These are phyloP conservation scores for Xylaria intraflava DNA, from an alignment of 495 filamentous ascomycete species.

Conservation along the genomic window DNA sequence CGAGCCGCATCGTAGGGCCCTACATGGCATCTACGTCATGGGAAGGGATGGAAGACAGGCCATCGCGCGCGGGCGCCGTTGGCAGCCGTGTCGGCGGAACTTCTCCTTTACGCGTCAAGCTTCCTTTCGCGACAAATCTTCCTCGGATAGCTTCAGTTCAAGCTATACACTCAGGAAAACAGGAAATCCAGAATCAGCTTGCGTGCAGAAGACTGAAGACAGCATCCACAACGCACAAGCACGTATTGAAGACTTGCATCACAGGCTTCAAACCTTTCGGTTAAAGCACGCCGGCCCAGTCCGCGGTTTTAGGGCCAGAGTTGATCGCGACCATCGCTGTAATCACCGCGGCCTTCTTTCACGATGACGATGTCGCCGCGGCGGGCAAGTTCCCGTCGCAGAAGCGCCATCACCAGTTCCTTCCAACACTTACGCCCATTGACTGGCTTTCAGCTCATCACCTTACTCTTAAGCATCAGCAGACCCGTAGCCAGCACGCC, in stretches of 20 bases:
- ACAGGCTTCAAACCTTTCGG: neutral
- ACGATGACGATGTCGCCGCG: neutral
- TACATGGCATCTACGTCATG: neutral
- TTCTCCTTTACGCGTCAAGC: neutral
- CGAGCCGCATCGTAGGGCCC: neutral
- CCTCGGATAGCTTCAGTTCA: neutral
- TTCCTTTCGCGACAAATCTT: neutral
- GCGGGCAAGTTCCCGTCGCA: neutral
- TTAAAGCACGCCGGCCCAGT: neutral
- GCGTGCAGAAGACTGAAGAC: neutral
- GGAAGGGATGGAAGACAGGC: neutral
- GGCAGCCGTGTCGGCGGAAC: neutral
- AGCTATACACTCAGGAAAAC: neutral
- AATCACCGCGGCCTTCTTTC: neutral
- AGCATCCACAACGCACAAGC: neutral
- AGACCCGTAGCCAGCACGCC: constrained; percentile 18
- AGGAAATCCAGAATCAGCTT: too few relatives aligned
- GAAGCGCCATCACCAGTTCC: neutral
- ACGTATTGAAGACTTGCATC: neutral
- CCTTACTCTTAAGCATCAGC: neutral
- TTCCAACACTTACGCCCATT: neutral
- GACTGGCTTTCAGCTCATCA: neutral
- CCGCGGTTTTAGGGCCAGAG: neutral
- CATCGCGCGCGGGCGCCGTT: neutral
- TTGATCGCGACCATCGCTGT: neutral